Evolutionary conservation across 2,329 filamentous ascomycete species (phyloP).

Genomic region (Exophiala mesophila): DNA sequence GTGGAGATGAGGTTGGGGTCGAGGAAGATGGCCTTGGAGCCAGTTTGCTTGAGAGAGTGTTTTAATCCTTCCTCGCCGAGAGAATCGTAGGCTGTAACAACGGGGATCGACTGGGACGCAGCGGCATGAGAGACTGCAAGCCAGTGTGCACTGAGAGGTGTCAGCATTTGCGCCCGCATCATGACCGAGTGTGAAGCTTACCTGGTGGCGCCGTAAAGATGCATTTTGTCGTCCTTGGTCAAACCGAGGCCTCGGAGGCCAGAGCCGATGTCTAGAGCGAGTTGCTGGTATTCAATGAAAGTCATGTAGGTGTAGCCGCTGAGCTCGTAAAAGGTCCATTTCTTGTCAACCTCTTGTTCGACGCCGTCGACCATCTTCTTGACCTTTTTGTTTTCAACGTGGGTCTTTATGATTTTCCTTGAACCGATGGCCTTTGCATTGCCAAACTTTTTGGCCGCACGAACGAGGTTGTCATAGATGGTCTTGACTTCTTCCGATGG

Average conservation of each 20-base stretch:
- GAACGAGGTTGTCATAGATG: constrained; percentile 71
- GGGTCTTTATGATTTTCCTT: constrained; percentile 69
- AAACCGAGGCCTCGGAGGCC: constrained; percentile 72
- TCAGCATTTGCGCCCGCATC: no score
- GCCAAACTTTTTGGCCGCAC: constrained; percentile 59
- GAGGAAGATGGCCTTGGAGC: constrained; percentile 33
- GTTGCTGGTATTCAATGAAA: constrained; percentile 72
- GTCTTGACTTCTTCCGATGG: constrained; percentile 68
- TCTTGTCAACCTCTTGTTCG: constrained; percentile 75
- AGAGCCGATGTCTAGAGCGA: constrained; percentile 63
- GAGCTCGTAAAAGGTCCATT: constrained; percentile 87
- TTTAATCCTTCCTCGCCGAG: constrained; percentile 33
- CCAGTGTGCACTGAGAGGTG: constrained; percentile 71
- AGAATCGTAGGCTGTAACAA: constrained; percentile 62
- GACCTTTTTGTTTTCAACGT: constrained; percentile 81
- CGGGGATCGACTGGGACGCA: constrained; percentile 77
- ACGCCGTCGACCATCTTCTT: constrained; percentile 82
- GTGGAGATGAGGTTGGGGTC: constrained; percentile 40
- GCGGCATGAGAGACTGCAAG: constrained; percentile 73
- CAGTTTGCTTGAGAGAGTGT: constrained; percentile 32
- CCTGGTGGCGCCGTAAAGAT: constrained; percentile 82
- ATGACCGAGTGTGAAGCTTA: no score
- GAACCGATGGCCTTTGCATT: constrained; percentile 63
- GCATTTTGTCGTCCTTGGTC: constrained; percentile 61
- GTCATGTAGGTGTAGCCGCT: constrained; percentile 70